Percentiles rank a stretch among this genome's conserved stretches.
phyloP scores from a whole-genome alignment of 345 rosid genomes.

The Excoecaria agallocha region DNA sequence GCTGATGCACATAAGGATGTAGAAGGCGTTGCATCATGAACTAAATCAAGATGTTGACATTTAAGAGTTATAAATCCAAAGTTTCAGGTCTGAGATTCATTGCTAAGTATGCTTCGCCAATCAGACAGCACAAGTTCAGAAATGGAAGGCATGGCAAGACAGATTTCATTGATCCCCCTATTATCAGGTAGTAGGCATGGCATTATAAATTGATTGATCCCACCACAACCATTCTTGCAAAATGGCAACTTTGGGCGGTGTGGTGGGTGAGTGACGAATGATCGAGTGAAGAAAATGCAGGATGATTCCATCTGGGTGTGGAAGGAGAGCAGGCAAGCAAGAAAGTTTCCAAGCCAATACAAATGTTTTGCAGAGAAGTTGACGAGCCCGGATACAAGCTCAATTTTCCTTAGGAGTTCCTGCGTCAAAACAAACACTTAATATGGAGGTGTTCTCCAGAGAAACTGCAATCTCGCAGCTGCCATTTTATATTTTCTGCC shows the following conservation, averaged over 20 bases:
- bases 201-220: slow-evolving; percentile 47
- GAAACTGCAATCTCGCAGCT: slow-evolving; percentile 25
- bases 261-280: slow-evolving; percentile 55
- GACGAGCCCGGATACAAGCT: slow-evolving; percentile 61
- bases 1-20: slow-evolving; percentile 75
- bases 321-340: slow-evolving; percentile 61
- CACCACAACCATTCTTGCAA: slow-evolving; percentile 45
- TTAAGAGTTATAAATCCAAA: slow-evolving; percentile 50
- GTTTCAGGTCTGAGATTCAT: slow-evolving; percentile 66
- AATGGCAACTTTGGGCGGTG: slow-evolving; percentile 43
- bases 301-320: slow-evolving; percentile 61
- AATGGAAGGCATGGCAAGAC: slow-evolving; percentile 62
- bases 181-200: slow-evolving; percentile 48
- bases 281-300: slow-evolving; percentile 52
- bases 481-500: slow-evolving; percentile 29
- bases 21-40: slow-evolving; percentile 75
- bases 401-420: slow-evolving; percentile 66
- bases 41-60: slow-evolving; percentile 62
- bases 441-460: slow-evolving; percentile 38
- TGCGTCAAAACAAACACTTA: slow-evolving; percentile 93
- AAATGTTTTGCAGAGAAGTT: slow-evolving; percentile 52
- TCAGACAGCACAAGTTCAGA: slow-evolving; percentile 64
- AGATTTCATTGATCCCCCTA: slow-evolving; percentile 65
- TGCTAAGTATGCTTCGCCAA: slow-evolving; percentile 65
- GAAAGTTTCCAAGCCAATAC: slow-evolving; percentile 54